Evolutionary conservation across 2,329 filamentous ascomycete species (phyloP).

Genomic region (Phoma herbarum): DNA sequence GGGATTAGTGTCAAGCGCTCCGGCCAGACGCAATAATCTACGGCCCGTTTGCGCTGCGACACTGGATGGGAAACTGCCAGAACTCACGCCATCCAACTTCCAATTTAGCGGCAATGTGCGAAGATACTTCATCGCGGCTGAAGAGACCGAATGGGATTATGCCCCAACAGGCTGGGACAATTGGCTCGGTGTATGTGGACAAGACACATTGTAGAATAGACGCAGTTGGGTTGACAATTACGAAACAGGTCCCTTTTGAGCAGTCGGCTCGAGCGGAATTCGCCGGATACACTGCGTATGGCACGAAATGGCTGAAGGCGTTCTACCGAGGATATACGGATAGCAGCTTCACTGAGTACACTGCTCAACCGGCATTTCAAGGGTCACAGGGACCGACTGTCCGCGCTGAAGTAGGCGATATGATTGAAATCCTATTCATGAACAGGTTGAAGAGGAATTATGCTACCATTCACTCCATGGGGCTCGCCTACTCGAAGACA

Average conservation of each 20-base stretch:
- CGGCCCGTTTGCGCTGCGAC: slow-evolving; percentile 8
- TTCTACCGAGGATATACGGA: neutral
- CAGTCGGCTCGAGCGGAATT: neutral
- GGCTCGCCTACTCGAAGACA: neutral
- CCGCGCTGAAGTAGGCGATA: neutral
- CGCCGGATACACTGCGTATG: neutral
- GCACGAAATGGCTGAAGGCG: neutral
- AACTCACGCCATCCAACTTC: neutral
- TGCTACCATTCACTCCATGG: neutral
- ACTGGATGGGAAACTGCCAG: neutral
- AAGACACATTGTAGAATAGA: neutral
- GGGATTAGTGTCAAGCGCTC: neutral
- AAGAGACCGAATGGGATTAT: neutral
- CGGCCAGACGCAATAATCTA: neutral
- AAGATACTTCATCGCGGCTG: neutral
- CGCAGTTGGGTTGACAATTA: neutral
- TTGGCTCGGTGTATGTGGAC: neutral
- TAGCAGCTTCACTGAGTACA: neutral
- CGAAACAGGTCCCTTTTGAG: neutral
- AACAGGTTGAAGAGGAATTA: neutral
- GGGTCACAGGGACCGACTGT: neutral
- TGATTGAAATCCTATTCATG: neutral
- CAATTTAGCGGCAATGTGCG: neutral
- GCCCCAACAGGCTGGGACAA: neutral
- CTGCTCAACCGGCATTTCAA: neutral